Base-by-base conservation (phyloP, 2,329 filamentous ascomycete species). In the Cyanodermella asteris region DNA sequence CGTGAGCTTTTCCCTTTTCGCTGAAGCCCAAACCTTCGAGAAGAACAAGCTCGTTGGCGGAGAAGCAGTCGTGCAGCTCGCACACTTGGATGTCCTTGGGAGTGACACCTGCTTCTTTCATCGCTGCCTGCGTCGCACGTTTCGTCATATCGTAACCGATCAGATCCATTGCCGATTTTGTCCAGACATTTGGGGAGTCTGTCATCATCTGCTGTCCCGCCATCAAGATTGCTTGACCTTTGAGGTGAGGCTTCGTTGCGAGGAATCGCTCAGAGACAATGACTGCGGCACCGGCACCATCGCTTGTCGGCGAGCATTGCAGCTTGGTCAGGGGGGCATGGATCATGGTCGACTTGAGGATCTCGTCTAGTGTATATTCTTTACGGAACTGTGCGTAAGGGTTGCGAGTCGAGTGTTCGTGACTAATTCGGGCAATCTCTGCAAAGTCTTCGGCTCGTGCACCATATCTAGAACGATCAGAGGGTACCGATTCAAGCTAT, bases 331-430 rank as follows among this genome's bases (percentile, higher is more conserved):
- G 62, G 10, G 84, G 84, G 35, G 68, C 67, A 52, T 78, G 70
- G 49, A 94, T 77, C 61, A 69, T 75, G 31, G 77, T 59, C 0
- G 77, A 55, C 18, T 72, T 57, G 44, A 78, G 50, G 45, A 94
- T 61, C 50, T 94, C 72, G 16, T 91, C 76, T 19, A 72, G 66
- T 1, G 75, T 76, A 56, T 94, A 94, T 45, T 84, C 77, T 42
- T 90, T 68, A 42, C 73, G 74, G 61, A 97, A 94, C 51, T 94
- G 84, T n/a, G 80, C 84, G 60, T 97, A 97, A 6, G 84, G 84
- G 59, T 94, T 94, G 37, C 73, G 67, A 46, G 73, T 73, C 13
- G 72, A 82, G 61, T 97, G 87, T 33, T 71, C 71, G 51, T 94
- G 84, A 59, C 91, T 94, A 45, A 94, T 53, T 37, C 84, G 71